phyloP scores from a whole-genome alignment of 306 rosid genomes.

The Aeschynomene evenia region DNA sequence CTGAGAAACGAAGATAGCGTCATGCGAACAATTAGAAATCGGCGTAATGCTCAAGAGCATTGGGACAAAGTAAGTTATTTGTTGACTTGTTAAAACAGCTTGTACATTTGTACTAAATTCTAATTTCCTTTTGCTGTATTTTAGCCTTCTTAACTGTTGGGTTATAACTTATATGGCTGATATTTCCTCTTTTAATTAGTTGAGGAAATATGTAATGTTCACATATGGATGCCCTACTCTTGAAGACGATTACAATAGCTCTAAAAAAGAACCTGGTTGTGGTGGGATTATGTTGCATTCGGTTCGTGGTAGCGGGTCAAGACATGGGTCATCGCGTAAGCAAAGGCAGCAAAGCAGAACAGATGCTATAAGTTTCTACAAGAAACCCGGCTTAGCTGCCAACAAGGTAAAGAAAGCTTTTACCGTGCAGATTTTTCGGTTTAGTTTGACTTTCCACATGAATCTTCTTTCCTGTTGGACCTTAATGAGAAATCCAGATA shows the following conservation, averaged over 20 bases:
- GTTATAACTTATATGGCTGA: slow-evolving; percentile 32
- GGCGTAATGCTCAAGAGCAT: slow-evolving; percentile 72
- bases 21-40: slow-evolving; percentile 69
- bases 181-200: slow-evolving; percentile 44
- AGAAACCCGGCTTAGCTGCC: slow-evolving; percentile 43
- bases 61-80: slow-evolving; percentile 81
- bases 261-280: slow-evolving; percentile 45
- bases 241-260: slow-evolving; percentile 35
- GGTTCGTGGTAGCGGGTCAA: slow-evolving; percentile 41
- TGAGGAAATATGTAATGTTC: slow-evolving; percentile 93
- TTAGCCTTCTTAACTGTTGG: slow-evolving; percentile 18
- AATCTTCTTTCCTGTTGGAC: slow-evolving; percentile 4
- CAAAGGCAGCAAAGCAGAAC: slow-evolving; percentile 43
- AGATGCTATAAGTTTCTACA: slow-evolving; percentile 40
- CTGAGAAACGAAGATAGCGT: slow-evolving; percentile 76
- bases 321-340: slow-evolving; percentile 49
- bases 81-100: slow-evolving; percentile 7
- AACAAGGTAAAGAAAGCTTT: slow-evolving; percentile 50
- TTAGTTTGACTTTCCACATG: slow-evolving; percentile 8
- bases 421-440: not conserved
- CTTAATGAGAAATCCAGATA: not conserved
- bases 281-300: slow-evolving; percentile 45
- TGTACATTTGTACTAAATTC: not conserved
- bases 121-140: slow-evolving; percentile 15
- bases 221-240: slow-evolving; percentile 63